These are phyloP conservation scores for Aspergillus sp. DNA, from an alignment of 2,329 filamentous ascomycete species.

Conservation along the genomic window DNA sequence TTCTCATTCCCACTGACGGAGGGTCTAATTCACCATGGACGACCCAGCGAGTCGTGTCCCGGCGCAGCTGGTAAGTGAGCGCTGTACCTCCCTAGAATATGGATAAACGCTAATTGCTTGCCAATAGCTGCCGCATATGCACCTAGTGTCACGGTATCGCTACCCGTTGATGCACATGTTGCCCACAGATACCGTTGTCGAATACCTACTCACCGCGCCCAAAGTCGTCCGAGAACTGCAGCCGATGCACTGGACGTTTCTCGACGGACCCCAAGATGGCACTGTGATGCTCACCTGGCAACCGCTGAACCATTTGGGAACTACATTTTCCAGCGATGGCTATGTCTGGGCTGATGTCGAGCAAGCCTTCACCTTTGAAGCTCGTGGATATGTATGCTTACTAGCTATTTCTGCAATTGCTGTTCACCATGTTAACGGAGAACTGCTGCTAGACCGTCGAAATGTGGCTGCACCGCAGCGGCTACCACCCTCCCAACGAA, in stretches of 20 bases:
- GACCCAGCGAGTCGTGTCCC: constrained; percentile 42
- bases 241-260: constrained; percentile 88
- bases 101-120: constrained; percentile 5
- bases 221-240: constrained; percentile 77
- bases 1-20: constrained; percentile 9
- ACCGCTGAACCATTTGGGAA: constrained; percentile 62
- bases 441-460: constrained; percentile 71
- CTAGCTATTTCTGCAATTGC: neutral
- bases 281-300: constrained; percentile 85
- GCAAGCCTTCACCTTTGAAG: constrained; percentile 66
- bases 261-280: constrained; percentile 74
- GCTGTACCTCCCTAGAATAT: neutral
- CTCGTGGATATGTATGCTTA: constrained; percentile 57
- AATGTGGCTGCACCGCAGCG: constrained; percentile 73
- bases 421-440: constrained; percentile 1
- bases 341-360: constrained; percentile 86
- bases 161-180: constrained; percentile 69
- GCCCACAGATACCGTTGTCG: constrained; percentile 68
- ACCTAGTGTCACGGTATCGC: constrained; percentile 75
- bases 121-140: constrained; percentile 72
- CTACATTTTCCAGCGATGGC: constrained; percentile 80
- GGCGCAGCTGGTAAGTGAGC: constrained; percentile 36
- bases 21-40: constrained; percentile 32
- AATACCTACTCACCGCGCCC: constrained; percentile 76
- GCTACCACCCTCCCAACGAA: constrained; percentile 68